A percentile compares a stretch with the other conserved stretches of the same genome.
Conservation (phyloP, 805 yeast genomes). For the Lipomyces oligophaga region DNA sequence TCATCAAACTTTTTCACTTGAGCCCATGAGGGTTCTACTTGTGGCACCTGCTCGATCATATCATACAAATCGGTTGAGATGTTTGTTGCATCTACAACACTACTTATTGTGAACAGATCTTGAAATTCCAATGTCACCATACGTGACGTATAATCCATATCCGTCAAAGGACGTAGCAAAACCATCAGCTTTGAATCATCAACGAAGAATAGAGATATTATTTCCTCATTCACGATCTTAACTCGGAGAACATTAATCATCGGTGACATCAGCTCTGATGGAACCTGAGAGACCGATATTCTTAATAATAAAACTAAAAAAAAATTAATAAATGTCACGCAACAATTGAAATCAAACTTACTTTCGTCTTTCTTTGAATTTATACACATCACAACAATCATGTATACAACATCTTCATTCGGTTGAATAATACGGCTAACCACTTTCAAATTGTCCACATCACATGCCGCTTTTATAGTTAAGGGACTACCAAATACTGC, state of each 20-base stretch:
- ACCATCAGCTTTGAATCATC: conserved; percentile 20
- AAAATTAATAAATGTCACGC: background rate
- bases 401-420: background rate
- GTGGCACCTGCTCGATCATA: background rate
- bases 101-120: background rate
- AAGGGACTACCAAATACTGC: conserved; percentile 17
- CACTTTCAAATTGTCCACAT: background rate
- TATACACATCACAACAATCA: background rate
- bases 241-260: background rate
- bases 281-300: conserved; percentile 4
- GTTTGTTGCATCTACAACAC: background rate
- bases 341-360: background rate
- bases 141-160: background rate
- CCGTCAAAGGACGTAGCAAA: conserved; percentile 7
- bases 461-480: background rate
- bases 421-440: conserved; percentile 2
- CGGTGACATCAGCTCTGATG: conserved; percentile 8
- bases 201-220: conserved; percentile 14
- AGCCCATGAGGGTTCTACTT: conserved; percentile 3
- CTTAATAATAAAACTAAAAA: conserved; percentile 8
- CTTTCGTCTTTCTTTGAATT: conserved; percentile 2
- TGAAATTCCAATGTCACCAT: background rate
- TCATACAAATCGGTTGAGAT: background rate
- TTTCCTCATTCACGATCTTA: background rate
- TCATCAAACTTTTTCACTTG: conserved; percentile 9